Conservation (phyloP, 768 basidiomycete species). For the Calocera viscosa region DNA sequence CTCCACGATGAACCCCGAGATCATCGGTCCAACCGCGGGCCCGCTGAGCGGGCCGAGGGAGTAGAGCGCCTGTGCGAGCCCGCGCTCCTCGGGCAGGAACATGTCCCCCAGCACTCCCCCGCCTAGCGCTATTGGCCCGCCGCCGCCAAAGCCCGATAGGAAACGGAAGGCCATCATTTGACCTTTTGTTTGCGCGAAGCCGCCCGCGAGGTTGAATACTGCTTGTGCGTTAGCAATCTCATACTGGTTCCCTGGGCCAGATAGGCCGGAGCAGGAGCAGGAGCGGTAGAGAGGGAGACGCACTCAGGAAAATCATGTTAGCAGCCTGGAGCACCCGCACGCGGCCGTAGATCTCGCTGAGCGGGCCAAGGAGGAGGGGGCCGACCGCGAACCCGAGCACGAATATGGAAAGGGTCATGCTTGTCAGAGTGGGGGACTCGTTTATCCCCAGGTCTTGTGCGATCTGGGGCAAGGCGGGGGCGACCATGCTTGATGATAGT, state of each 20-base stretch:
- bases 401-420: conserved; percentile 50
- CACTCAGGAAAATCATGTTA: conserved; percentile 58
- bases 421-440: conserved; percentile 32
- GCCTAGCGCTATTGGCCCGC: conserved; percentile 55
- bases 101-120: conserved; percentile 36
- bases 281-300: not conserved
- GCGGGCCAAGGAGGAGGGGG: conserved; percentile 34
- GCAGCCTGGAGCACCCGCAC: conserved; percentile 46
- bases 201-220: conserved; percentile 42
- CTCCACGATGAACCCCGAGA: conserved; percentile 34
- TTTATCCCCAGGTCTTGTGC: conserved; percentile 45
- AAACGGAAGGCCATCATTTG: conserved; percentile 59
- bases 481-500: conserved; percentile 60
- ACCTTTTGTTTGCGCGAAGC: conserved; percentile 42
- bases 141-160: conserved; percentile 57
- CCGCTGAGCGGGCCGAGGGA: conserved; percentile 53
- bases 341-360: conserved; percentile 62
- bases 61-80: conserved; percentile 27
- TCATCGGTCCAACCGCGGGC: conserved; percentile 48
- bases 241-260: too few species aligned
- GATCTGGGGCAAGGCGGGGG: conserved; percentile 46
- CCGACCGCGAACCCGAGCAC: conserved; percentile 47
- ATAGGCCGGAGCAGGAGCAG: not conserved
- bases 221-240: not conserved
- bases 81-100: conserved; percentile 22